Percentiles rank a stretch among this genome's conserved stretches.
Conservation (phyloP, 2,329 filamentous ascomycete species). For the Stachybotrys chartarum region DNA sequence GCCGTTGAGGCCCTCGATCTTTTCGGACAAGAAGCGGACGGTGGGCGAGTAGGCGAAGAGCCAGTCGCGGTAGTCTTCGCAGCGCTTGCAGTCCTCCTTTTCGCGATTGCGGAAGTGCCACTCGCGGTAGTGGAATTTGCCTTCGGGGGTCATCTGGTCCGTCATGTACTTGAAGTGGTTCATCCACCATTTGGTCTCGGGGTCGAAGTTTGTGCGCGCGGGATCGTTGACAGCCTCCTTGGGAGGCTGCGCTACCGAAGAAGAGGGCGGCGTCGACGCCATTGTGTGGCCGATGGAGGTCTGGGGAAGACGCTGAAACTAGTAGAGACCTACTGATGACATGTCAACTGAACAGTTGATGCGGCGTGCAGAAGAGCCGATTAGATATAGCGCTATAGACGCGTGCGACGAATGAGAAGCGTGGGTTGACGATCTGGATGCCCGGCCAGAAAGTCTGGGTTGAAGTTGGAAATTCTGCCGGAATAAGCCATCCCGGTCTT, state of each 20-base stretch:
- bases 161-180: conserved; percentile 82
- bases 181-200: conserved; percentile 59
- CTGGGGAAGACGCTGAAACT: too few relatives aligned
- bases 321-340: too few relatives aligned
- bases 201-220: conserved; percentile 55
- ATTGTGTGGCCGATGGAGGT: conserved; percentile 6
- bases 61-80: conserved; percentile 77
- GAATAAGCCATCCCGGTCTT: background rate
- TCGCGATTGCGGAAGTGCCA: conserved; percentile 70
- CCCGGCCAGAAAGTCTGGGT: background rate
- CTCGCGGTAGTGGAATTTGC: conserved; percentile 69
- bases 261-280: conserved; percentile 3
- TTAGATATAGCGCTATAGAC: too few relatives aligned
- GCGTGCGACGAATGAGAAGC: background rate
- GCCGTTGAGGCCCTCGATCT: conserved; percentile 73
- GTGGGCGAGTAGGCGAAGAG: conserved; percentile 78
- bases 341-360: too few relatives aligned
- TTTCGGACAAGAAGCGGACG: conserved; percentile 79
- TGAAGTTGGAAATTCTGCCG: background rate
- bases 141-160: conserved; percentile 61
- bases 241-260: conserved; percentile 5
- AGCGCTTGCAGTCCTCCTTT: conserved; percentile 68
- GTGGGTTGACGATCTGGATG: background rate
- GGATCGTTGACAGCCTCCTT: conserved; percentile 49
- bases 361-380: too few relatives aligned